Conservation (phyloP, 177 flowering plant genomes). For the Vitis hybrid region DNA sequence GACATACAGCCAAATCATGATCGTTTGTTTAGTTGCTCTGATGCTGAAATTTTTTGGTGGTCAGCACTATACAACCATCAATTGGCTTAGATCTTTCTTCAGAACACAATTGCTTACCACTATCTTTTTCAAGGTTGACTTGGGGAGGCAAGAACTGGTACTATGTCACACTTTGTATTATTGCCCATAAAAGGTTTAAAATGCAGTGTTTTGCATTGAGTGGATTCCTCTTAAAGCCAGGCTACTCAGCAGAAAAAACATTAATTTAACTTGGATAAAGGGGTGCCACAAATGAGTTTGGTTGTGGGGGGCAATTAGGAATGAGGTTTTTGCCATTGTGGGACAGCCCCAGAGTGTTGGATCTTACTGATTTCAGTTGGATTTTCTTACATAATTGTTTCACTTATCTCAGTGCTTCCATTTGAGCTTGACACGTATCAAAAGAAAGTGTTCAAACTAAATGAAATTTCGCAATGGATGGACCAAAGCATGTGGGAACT, state of each 20-base stretch:
- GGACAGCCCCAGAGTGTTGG: conserved; percentile 1
- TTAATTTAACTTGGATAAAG: not conserved
- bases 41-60: too few relatives aligned
- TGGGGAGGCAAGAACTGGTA: conserved; percentile 14
- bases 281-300: not conserved
- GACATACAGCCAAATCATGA: not conserved
- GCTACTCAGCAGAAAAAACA: not conserved
- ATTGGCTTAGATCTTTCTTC: not conserved
- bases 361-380: not conserved
- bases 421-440: not conserved
- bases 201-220: conserved; percentile 4
- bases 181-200: not conserved
- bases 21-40: not conserved
- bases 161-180: not conserved
- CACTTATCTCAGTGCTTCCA: not conserved
- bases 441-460: too few relatives aligned
- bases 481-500: too few relatives aligned
- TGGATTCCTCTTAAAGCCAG: conserved; percentile 6
- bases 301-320: conserved; percentile 10
- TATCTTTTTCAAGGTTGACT: not conserved
- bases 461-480: too few relatives aligned
- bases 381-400: not conserved
- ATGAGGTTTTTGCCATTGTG: not conserved
- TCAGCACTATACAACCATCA: not conserved
- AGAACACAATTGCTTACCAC: too few relatives aligned